Evolutionary conservation across 1,284 basidiomycete species (phyloP), one percentile per base, ranked within the genome.

Genomic region (Chiua sp.): DNA sequence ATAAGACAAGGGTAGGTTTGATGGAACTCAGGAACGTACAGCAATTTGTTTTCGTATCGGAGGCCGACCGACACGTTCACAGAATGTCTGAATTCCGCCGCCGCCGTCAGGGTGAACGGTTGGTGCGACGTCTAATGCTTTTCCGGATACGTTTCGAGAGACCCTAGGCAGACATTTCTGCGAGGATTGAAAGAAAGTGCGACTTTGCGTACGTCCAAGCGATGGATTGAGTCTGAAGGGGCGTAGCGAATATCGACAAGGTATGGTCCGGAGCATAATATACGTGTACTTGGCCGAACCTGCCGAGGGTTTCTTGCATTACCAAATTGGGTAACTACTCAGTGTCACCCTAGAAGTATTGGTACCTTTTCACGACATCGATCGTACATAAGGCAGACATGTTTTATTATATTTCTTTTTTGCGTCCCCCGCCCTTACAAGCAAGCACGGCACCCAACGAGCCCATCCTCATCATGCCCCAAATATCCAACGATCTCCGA

Each of bases 391-490:
- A 32, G 32, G 33, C 33, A 15, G 35, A 37, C 6, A 91, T 93
- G 91, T 92, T 90, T 74, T 90, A 81, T 74, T 93, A 92, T 73
- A 66, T 93, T 26, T 91, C 89, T 28, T 92, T 93, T 68, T 82
- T 93, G 20, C 85, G 90, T 56, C 89, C 91, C 20, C 92, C 91
- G 15, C 88, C 88, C 13, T 66, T 74, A 12, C 79, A 82, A 54
- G 77, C 78, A 3, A 66, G 74, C 10, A 72, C 77, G 4, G 74
- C 74, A 15, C 76, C 75, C 3, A 58, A 64, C 15, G 65, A 66
- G 23, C 70, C 78, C 10, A 72, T 92, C 46, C 72, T 77, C 13
- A 81, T 92, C 51, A 90, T 85, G 2, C 90, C 89, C 1, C 90
- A 92, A 71, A 83, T 93, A 61, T 82, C 85, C n/a, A 93, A 93